phyloP scores from a whole-genome alignment of 179 eudicot genomes.

The Heliamphora pulchella region DNA sequence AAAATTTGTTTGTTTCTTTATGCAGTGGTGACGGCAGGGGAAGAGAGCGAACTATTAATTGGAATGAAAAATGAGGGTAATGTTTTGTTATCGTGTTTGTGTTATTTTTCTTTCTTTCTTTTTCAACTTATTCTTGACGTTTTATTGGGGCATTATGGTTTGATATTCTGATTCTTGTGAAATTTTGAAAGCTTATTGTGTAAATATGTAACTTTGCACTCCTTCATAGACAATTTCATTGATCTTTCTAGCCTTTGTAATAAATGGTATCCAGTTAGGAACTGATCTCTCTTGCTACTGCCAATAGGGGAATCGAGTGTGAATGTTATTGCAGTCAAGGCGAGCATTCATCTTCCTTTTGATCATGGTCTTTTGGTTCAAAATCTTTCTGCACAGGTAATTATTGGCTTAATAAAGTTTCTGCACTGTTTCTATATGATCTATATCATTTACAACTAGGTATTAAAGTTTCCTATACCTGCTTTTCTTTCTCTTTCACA shows the following conservation, averaged over 20 bases:
- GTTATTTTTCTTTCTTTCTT: neutral
- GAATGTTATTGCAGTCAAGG: conserved; percentile 72
- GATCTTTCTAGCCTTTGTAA: neutral
- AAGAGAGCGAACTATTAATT: conserved; percentile 64
- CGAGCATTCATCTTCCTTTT: conserved; percentile 70
- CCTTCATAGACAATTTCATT: neutral
- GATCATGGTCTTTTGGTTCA: conserved; percentile 72
- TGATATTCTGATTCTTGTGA: neutral
- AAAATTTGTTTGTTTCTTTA: conserved; percentile 6
- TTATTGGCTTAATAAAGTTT: neutral
- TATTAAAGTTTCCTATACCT: neutral
- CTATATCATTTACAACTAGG: neutral
- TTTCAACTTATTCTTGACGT: neutral
- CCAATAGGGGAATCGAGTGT: conserved; percentile 55
- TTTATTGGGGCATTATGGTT: neutral
- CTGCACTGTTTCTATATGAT: neutral
- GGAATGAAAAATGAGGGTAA: conserved; percentile 85
- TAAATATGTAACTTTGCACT: neutral
- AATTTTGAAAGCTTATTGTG: neutral
- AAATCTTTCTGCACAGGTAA: conserved; percentile 83
- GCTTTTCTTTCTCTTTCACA: neutral
- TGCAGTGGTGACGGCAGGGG: conserved; percentile 76
- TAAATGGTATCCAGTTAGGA: neutral
- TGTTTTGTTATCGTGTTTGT: neutral
- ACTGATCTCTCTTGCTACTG: conserved; percentile 9